Conservation (phyloP, 2,329 filamentous ascomycete species). For the Colletotrichum magnum region DNA sequence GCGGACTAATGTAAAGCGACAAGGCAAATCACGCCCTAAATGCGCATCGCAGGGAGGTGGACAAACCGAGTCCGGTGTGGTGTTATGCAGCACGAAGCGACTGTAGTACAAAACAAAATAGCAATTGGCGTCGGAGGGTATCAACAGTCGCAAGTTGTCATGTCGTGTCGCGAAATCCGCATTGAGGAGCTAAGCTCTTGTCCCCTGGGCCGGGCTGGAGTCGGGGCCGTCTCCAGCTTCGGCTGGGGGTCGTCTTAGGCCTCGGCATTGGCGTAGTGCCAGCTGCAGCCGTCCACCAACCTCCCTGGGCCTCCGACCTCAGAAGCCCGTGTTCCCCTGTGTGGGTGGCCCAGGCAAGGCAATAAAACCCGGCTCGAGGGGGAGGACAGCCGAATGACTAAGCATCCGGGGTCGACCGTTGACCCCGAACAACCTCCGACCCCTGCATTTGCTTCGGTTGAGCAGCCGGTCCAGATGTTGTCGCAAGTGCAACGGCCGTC, state of each 20-base stretch:
- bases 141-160: constrained; percentile 5
- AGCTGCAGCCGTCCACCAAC: constrained; percentile 34
- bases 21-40: constrained; percentile 12
- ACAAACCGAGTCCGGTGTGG: neutral
- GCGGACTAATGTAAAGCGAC: constrained; percentile 11
- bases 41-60: constrained; percentile 21
- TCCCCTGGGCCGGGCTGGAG: constrained; percentile 21
- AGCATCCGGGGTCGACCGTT: constrained; percentile 1
- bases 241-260: constrained; percentile 35
- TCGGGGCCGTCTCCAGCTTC: constrained; percentile 37
- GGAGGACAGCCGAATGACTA: constrained; percentile 26
- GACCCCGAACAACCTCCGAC: constrained; percentile 25
- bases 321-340: neutral
- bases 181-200: constrained; percentile 30
- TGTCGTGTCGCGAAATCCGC: constrained; percentile 23
- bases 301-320: constrained; percentile 5
- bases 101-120: neutral
- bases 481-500: neutral
- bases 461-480: neutral
- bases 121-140: constrained; percentile 21
- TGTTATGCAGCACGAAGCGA: neutral
- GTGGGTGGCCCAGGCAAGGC: neutral
- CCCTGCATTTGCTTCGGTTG: neutral
- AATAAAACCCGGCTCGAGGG: constrained; percentile 14
- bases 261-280: constrained; percentile 38